Percentiles rank a stretch among this genome's conserved stretches.
These are phyloP conservation scores for Solanum rostratum DNA, from an alignment of 257 asterid genomes.

Conservation along the genomic window DNA sequence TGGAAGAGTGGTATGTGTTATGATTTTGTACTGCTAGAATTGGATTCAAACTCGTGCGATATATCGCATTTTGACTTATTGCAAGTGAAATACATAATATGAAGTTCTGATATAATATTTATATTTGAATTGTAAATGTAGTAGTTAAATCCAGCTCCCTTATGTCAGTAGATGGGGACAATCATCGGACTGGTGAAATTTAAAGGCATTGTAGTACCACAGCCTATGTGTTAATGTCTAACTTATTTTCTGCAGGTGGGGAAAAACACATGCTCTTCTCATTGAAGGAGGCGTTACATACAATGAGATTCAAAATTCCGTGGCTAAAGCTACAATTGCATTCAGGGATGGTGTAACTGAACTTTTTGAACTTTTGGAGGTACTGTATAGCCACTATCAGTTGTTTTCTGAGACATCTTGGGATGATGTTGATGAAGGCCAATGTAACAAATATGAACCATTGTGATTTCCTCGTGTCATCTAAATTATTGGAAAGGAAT, in stretches of 20 bases:
- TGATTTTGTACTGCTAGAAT: not conserved
- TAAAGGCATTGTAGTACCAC: not conserved
- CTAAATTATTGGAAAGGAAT: not conserved
- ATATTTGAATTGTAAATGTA: not conserved
- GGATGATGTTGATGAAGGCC: conserved; percentile 3
- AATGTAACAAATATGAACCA: not conserved
- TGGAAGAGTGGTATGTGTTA: conserved; percentile 88
- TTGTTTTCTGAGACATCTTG: conserved; percentile 1
- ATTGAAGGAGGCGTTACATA: conserved; percentile 76
- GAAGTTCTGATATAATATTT: not conserved
- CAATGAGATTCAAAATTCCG: conserved; percentile 61
- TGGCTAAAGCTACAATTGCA: conserved; percentile 54
- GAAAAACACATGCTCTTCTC: conserved; percentile 79
- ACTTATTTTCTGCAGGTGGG: conserved; percentile 61
- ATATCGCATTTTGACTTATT: not conserved
- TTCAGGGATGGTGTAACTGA: conserved; percentile 84
- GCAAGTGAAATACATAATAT: not conserved
- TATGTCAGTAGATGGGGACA: not conserved
- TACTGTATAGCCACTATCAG: conserved; percentile 6
- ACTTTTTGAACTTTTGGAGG: conserved; percentile 88
- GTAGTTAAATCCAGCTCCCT: not conserved
- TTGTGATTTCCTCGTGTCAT: not conserved
- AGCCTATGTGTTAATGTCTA: not conserved
- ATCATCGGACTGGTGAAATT: not conserved
- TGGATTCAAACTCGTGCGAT: not conserved